Base-by-base conservation (phyloP, 345 rosid species). In the Jatropha curcas region DNA sequence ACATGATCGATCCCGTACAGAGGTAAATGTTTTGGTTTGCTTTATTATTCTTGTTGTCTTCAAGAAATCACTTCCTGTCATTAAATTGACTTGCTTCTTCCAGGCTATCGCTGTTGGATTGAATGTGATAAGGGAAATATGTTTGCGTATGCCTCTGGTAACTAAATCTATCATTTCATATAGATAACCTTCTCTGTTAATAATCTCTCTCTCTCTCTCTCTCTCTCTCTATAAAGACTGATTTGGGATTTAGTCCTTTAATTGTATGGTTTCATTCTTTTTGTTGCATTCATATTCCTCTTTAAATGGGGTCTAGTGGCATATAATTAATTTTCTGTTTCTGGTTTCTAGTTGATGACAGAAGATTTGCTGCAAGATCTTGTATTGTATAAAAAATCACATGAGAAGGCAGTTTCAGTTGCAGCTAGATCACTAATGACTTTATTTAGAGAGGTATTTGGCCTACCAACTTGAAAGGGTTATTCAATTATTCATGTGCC, bases 341-440 rank as follows among this genome's bases (percentile, higher is more conserved):
- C 33, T 78, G 79, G 74, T 35, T 59, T 76, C 64, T 71, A 95
- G 98, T 85, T 95, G 90, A 92, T 92, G 99, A 89, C 89, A 45
- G 99, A 92, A 75, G 99, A 91, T 50, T 84, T 95, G 81, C 84
- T 95, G 73, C 99, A 92, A 92, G 98, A 95, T 80, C 97, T 95
- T 53, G 98, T 84, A 33, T 77, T 83, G 66, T 95, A 92, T 80
- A 95, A 89, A 82, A 95, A 95, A 75, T 82, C 92, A 41, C 97
- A 88, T 37, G 96, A 91, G 77, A 95, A 92, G 80, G 97, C 99
- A 48, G 79, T 92, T 73, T 90, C 97, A 73, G 80, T 84, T 11
- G 99, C 90, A 74, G 88, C 98, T 76, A 91, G 97, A 60, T 91
- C 98, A n/a, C 93, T 92, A 43, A 82, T 95, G 71, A 77, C 89